Conservation (phyloP, 768 basidiomycete species). For the Lactifluus hygrophoroides region DNA sequence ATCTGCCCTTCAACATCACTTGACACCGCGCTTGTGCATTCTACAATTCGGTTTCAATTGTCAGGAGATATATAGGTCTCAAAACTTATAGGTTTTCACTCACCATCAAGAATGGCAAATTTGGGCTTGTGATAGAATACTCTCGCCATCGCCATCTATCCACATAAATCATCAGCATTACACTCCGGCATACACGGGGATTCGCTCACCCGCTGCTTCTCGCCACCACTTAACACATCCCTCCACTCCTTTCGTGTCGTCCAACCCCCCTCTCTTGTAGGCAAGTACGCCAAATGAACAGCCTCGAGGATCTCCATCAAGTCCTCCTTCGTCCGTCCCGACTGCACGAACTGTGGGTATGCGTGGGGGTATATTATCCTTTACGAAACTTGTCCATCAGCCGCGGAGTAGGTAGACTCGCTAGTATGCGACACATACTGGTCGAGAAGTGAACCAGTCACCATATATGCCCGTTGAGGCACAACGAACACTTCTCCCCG, state of each 20-base stretch:
- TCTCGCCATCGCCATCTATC: conserved; percentile 83
- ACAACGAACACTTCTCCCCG: conserved; percentile 59
- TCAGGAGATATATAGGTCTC: not conserved
- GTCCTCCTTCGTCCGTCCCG: conserved; percentile 56
- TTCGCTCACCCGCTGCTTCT: conserved; percentile 76
- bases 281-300: conserved; percentile 79
- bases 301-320: conserved; percentile 69
- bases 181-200: not conserved
- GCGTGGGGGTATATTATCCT: conserved; percentile 86
- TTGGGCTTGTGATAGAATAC: conserved; percentile 82
- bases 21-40: conserved; percentile 93
- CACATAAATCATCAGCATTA: conserved; percentile 8
- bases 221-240: conserved; percentile 91
- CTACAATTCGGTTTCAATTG: conserved; percentile 31
- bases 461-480: conserved; percentile 92
- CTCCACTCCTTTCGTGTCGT: conserved; percentile 90
- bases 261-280: conserved; percentile 85
- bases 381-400: not conserved
- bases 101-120: conserved; percentile 82
- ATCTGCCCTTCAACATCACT: conserved; percentile 93
- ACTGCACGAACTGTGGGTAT: conserved; percentile 58
- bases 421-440: conserved; percentile 39
- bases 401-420: not conserved
- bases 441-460: conserved; percentile 76
- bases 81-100: conserved; percentile 22